Evolutionary conservation across 2,329 filamentous ascomycete genomes (phyloP).

Genomic region (Diaporthe capsici): DNA sequence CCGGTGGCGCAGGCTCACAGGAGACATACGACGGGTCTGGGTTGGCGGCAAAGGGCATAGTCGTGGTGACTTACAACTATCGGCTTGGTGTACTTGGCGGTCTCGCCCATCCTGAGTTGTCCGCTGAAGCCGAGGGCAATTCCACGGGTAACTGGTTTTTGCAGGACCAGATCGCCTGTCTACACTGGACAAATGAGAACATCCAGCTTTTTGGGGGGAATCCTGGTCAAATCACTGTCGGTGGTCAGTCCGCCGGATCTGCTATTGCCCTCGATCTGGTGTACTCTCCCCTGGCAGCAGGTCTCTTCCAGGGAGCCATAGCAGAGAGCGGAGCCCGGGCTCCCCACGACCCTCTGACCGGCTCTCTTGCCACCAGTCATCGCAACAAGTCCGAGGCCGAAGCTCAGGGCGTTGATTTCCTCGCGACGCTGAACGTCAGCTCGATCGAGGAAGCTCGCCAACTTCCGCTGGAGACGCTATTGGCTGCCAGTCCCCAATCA

Average conservation of each 20-base stretch:
- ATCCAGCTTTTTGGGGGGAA: conserved; percentile 78
- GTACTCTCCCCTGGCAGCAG: conserved; percentile 30
- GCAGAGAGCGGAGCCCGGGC: conserved; percentile 51
- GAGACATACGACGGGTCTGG: conserved; percentile 69
- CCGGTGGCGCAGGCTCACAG: conserved; percentile 50
- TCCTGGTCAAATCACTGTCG: conserved; percentile 75
- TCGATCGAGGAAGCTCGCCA: conserved; percentile 45
- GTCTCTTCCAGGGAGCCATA: conserved; percentile 49
- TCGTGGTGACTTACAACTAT: conserved; percentile 83
- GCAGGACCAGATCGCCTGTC: conserved; percentile 76
- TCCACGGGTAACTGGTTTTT: conserved; percentile 76
- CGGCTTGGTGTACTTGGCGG: conserved; percentile 82
- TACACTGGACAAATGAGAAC: conserved; percentile 78
- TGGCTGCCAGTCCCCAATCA: neutral
- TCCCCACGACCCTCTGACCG: conserved; percentile 48
- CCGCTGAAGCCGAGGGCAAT: conserved; percentile 44
- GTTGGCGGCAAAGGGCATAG: conserved; percentile 72
- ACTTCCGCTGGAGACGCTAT: conserved; percentile 39
- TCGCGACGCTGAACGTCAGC: conserved; percentile 44
- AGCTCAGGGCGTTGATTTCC: conserved; percentile 41
- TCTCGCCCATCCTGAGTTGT: conserved; percentile 70
- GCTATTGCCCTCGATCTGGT: conserved; percentile 57
- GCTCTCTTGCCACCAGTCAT: conserved; percentile 47
- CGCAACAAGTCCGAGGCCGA: conserved; percentile 45
- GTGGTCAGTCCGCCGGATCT: conserved; percentile 78